Evolutionary conservation across 169 alveolate species (phyloP).

Genomic region (Amoebophrya sp.): DNA sequence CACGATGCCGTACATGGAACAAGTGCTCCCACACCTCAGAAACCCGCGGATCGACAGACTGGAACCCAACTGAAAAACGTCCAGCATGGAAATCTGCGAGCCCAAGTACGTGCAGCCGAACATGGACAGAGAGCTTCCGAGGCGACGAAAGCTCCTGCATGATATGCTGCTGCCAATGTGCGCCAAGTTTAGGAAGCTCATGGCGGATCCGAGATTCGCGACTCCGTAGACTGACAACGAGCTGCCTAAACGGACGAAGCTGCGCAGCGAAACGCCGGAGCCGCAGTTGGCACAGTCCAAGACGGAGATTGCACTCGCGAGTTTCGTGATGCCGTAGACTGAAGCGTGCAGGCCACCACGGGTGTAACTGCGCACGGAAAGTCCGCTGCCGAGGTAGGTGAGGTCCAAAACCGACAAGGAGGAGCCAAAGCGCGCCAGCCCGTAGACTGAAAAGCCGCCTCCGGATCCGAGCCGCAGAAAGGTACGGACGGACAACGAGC

Average conservation of each 20-base stretch:
- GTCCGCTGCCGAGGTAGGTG: not conserved
- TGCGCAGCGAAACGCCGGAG: constrained; percentile 1
- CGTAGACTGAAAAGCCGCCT: not conserved
- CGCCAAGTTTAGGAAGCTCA: not conserved
- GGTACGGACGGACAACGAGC: constrained; percentile 14
- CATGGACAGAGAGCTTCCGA: constrained; percentile 11
- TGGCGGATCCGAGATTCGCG: not conserved
- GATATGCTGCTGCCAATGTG: constrained; percentile 16
- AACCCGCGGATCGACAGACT: constrained; percentile 18
- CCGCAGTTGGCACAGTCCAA: constrained; percentile 34
- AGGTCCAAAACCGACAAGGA: not conserved
- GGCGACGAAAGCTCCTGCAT: not conserved
- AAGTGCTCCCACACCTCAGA: not conserved
- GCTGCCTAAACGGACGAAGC: constrained; percentile 26
- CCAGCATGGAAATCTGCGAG: not conserved
- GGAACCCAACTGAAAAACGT: not conserved
- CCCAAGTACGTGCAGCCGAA: not conserved
- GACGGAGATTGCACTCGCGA: not conserved
- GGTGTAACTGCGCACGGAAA: not conserved
- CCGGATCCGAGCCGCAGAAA: constrained; percentile 2
- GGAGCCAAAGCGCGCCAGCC: constrained; percentile 28
- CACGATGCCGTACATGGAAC: not conserved
- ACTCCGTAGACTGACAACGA: constrained; percentile 30
- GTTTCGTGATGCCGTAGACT: constrained; percentile 37
- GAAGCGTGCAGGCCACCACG: constrained; percentile 28